phyloP scores from a whole-genome alignment of 1,284 basidiomycete species.

The Pterulicium gracile region DNA sequence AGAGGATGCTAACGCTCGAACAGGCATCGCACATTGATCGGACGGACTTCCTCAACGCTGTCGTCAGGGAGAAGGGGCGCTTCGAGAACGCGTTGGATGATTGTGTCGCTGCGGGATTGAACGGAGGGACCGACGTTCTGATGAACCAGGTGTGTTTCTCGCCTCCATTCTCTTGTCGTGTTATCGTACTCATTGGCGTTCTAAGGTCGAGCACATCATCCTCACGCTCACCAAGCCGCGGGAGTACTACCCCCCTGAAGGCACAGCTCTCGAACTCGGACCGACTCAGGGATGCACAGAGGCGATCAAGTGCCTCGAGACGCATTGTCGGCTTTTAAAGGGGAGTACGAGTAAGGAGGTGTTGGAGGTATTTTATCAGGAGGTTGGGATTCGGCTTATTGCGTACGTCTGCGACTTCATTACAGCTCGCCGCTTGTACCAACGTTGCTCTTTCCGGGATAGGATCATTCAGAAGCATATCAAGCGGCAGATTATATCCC shows the following conservation, averaged over 20 bases:
- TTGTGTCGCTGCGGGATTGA: conserved; percentile 85
- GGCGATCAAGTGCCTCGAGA: conserved; percentile 77
- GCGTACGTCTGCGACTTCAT: conserved; percentile 39
- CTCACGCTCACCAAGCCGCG: conserved; percentile 71
- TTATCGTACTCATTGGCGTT: background rate
- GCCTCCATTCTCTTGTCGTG: background rate
- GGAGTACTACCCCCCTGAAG: conserved; percentile 86
- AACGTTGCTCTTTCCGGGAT: conserved; percentile 3
- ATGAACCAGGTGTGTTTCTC: conserved; percentile 76
- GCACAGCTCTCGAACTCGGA: conserved; percentile 63
- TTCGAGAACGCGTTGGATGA: conserved; percentile 92
- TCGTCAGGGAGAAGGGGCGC: conserved; percentile 92
- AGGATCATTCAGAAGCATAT: conserved; percentile 95
- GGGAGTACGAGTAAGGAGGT: conserved; percentile 95
- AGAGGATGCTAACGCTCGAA: background rate
- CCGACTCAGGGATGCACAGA: conserved; percentile 82
- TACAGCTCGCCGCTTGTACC: conserved; percentile 13
- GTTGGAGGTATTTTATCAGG: conserved; percentile 94
- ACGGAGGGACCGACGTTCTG: conserved; percentile 89
- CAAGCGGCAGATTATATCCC: conserved; percentile 92
- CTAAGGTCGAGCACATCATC: conserved; percentile 90
- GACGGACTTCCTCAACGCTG: conserved; percentile 88
- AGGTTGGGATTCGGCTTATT: conserved; percentile 88
- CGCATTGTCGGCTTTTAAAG: conserved; percentile 83
- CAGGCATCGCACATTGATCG: conserved; percentile 81